Conservation (phyloP, 2,329 filamentous ascomycete genomes). For the Sarocladium strictum region DNA sequence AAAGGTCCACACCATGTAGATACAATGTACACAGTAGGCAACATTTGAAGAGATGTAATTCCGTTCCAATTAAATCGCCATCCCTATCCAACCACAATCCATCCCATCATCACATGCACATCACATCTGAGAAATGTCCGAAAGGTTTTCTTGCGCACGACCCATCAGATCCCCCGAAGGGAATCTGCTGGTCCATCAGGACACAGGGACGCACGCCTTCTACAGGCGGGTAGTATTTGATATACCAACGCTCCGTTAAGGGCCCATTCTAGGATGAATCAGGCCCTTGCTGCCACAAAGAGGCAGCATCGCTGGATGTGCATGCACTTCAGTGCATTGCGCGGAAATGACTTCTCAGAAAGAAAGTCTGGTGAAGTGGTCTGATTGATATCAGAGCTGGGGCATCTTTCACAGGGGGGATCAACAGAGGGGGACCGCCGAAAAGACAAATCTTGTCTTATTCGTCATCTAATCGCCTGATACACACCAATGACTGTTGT, state of each 20-base stretch:
- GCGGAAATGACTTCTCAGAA: not conserved
- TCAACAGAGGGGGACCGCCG: not conserved
- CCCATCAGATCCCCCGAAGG: constrained; percentile 21
- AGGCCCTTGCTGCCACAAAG: constrained; percentile 65
- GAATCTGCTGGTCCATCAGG: constrained; percentile 18
- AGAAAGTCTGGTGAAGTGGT: not conserved
- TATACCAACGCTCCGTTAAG: constrained; percentile 85
- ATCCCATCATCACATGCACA: not conserved
- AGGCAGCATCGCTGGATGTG: constrained; percentile 66
- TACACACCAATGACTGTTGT: not conserved
- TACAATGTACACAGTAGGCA: too few species aligned
- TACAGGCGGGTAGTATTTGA: constrained; percentile 28
- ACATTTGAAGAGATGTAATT: too few species aligned
- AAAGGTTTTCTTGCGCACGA: constrained; percentile 36
- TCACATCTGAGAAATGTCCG: constrained; percentile 25
- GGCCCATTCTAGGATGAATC: constrained; percentile 60
- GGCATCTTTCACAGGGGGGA: not conserved
- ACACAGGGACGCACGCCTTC: constrained; percentile 30
- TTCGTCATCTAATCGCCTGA: constrained; percentile 3
- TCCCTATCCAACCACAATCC: too few species aligned
- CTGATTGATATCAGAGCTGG: not conserved
- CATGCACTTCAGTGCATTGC: not conserved
- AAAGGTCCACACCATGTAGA: not conserved
- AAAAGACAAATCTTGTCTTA: not conserved
- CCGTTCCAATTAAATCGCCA: too few species aligned